phyloP scores from a whole-genome alignment of 345 rosid genomes.

The Hibiscus tridactylites region DNA sequence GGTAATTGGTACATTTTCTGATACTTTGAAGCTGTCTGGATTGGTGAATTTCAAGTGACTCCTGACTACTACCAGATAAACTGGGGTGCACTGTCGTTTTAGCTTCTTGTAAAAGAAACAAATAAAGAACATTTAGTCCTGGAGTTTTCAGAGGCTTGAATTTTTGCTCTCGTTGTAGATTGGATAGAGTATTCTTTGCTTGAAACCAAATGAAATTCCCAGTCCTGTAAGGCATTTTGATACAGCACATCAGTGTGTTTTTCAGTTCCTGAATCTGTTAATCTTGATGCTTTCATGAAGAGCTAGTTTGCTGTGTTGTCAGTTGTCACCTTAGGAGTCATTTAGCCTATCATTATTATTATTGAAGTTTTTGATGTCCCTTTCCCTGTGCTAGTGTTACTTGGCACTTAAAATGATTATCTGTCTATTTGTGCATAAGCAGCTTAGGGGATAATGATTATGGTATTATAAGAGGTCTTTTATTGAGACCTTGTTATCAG shows the following conservation, averaged over 20 bases:
- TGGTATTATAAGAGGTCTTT: not conserved
- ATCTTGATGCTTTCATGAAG: not conserved
- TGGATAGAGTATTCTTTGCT: not conserved
- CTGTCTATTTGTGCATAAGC: not conserved
- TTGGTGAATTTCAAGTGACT: not conserved
- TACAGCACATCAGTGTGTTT: not conserved
- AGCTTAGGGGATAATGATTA: not conserved
- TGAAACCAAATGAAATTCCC: not conserved
- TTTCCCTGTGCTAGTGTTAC: not conserved
- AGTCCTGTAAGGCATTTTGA: not conserved
- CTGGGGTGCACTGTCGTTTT: not conserved
- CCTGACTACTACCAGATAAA: not conserved
- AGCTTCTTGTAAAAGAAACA: not conserved
- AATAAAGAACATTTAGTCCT: not conserved
- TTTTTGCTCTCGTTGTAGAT: not conserved
- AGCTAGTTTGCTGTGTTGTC: not conserved
- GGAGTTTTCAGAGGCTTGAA: not conserved
- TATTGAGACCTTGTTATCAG: not conserved
- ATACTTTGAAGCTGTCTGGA: constrained; percentile 1
- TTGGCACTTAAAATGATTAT: not conserved
- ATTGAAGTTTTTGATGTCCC: not conserved
- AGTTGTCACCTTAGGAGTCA: not conserved
- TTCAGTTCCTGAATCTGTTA: not conserved
- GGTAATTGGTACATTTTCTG: not conserved
- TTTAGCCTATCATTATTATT: not conserved